A percentile compares a stretch with the other conserved stretches of the same genome.
These are phyloP conservation scores for Sporothrix euskadiensis DNA, from an alignment of 2,329 filamentous ascomycete genomes.

Conservation along the genomic window DNA sequence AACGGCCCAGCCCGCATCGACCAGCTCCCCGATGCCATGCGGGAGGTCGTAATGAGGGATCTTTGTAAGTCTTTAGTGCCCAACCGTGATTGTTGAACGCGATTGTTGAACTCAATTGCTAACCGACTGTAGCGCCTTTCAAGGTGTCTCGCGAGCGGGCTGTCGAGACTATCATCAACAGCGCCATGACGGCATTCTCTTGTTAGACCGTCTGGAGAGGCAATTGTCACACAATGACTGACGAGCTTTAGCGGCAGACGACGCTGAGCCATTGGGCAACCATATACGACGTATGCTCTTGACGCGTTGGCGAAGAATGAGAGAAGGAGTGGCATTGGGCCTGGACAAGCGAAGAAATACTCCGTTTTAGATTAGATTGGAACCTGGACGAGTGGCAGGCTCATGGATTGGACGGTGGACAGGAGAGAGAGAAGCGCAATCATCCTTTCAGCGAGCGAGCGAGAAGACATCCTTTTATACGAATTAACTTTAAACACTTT, in stretches of 20 bases:
- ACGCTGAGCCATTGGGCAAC: not conserved
- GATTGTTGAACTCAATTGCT: no score
- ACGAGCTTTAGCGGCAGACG: not conserved
- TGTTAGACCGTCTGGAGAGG: no score
- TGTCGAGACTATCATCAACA: slow-evolving; percentile 17
- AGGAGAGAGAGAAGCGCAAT: not conserved
- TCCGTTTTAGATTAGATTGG: not conserved
- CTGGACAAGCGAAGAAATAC: no score
- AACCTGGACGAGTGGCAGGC: no score
- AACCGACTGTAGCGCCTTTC: slow-evolving; percentile 9
- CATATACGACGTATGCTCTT: not conserved
- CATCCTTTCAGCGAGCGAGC: not conserved
- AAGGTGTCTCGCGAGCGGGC: slow-evolving; percentile 23
- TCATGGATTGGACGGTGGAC: not conserved
- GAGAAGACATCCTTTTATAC: no score
- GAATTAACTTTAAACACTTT: no score
- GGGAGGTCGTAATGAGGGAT: slow-evolving; percentile 20
- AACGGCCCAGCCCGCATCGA: not conserved
- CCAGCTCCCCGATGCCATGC: slow-evolving; percentile 25
- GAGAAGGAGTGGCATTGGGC: not conserved
- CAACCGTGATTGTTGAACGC: no score
- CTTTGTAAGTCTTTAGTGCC: slow-evolving; percentile 21
- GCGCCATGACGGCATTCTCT: slow-evolving; percentile 6
- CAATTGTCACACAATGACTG: no score
- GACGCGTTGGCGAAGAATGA: not conserved